A percentile compares a stretch with the other conserved stretches of the same genome.
Evolutionary conservation across 225 moss, liverwort and hornwort genomes (phyloP).

Genomic region (Sphagnum tenellum): DNA sequence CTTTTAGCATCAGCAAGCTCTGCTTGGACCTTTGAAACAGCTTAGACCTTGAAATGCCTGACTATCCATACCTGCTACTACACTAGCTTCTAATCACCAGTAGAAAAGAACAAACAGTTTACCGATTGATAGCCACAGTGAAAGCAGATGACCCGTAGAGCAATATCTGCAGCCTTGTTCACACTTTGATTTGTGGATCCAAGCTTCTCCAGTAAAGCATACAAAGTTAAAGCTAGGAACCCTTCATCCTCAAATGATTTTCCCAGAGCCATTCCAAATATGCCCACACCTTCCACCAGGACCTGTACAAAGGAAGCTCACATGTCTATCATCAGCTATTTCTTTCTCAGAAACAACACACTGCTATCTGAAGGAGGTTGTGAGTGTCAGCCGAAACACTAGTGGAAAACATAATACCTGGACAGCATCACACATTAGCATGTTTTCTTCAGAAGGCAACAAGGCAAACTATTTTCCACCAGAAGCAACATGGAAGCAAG

Average conservation of each 20-base stretch:
- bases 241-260: slow-evolving; percentile 67
- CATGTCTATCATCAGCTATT: too few species aligned
- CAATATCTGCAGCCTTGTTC: slow-evolving; percentile 62
- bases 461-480: too few species aligned
- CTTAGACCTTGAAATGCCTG: too few species aligned
- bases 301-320: slow-evolving; percentile 31
- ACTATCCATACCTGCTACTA: not conserved
- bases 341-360: too few species aligned
- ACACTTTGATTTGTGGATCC: slow-evolving; percentile 52
- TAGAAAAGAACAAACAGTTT: slow-evolving; percentile 6
- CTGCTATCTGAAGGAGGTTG: too few species aligned
- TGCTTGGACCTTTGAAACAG: too few species aligned
- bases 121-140: slow-evolving; percentile 67
- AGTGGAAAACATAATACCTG: too few species aligned
- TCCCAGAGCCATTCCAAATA: slow-evolving; percentile 67
- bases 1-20: too few species aligned
- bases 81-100: not conserved
- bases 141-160: slow-evolving; percentile 64
- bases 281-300: slow-evolving; percentile 83
- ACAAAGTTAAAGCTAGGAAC: slow-evolving; percentile 68
- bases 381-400: too few species aligned
- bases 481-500: too few species aligned
- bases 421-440: too few species aligned
- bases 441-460: too few species aligned
- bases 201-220: slow-evolving; percentile 87